Percentiles rank a stretch among this genome's conserved stretches.
Evolutionary conservation across 2,329 filamentous ascomycete genomes (phyloP).

Genomic region (Pseudogymnoascus sp.): DNA sequence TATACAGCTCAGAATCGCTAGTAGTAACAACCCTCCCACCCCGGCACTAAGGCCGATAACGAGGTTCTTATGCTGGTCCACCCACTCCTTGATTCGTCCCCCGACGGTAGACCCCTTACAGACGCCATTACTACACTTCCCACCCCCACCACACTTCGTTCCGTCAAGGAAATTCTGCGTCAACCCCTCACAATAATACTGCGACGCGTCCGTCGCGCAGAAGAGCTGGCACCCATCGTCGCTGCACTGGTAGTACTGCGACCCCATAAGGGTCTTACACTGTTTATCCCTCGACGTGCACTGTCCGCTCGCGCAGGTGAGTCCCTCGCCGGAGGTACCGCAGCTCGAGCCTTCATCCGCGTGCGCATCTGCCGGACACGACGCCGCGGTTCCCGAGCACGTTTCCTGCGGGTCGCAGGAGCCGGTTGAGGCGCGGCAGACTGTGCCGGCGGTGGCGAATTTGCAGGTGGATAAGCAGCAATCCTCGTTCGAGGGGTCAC

Average conservation of each 20-base stretch:
- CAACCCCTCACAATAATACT: conserved; percentile 62
- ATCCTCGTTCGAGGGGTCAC: conserved; percentile 74
- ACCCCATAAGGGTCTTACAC: conserved; percentile 77
- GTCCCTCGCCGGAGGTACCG: conserved; percentile 46
- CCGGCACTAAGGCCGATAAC: conserved; percentile 72
- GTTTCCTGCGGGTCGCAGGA: conserved; percentile 78
- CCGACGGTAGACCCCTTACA: conserved; percentile 65
- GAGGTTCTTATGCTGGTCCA: conserved; percentile 67
- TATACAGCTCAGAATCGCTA: conserved; percentile 63
- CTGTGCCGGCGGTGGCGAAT: conserved; percentile 56
- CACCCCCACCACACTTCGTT: conserved; percentile 73
- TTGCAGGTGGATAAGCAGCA: conserved; percentile 65
- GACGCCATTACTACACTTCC: conserved; percentile 68
- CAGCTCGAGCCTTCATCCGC: conserved; percentile 65
- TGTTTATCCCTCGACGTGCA: conserved; percentile 89
- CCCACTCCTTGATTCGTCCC: conserved; percentile 68
- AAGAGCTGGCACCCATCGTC: conserved; percentile 64
- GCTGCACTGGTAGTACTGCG: conserved; percentile 72
- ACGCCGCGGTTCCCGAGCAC: conserved; percentile 64
- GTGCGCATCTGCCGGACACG: conserved; percentile 67
- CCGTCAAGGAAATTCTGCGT: conserved; percentile 93
- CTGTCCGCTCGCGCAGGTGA: conserved; percentile 83
- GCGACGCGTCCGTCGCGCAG: conserved; percentile 52
- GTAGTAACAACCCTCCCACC: conserved; percentile 64
- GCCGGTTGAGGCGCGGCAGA: conserved; percentile 76